Evolutionary conservation across 768 basidiomycete species (phyloP).

Genomic region (Auricularia heimuer): DNA sequence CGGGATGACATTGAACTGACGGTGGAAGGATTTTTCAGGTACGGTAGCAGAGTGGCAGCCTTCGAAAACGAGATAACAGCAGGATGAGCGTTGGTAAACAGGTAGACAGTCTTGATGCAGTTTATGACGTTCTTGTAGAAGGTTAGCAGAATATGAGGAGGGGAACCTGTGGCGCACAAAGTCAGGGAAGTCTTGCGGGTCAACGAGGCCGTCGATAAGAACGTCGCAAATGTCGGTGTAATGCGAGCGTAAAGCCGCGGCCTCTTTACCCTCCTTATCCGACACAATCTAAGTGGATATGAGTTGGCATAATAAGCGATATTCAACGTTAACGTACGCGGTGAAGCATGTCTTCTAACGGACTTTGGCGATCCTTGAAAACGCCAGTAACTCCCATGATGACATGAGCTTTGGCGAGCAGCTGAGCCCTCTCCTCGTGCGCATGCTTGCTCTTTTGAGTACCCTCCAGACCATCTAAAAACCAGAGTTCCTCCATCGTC

Average conservation of each 20-base stretch:
- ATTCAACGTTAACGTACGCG: slow-evolving; percentile 27
- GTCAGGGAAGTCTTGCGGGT: slow-evolving; percentile 69
- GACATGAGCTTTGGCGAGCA: slow-evolving; percentile 60
- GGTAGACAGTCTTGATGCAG: slow-evolving; percentile 75
- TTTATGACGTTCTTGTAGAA: slow-evolving; percentile 60
- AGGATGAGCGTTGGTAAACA: slow-evolving; percentile 77
- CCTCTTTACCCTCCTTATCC: slow-evolving; percentile 52
- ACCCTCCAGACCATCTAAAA: slow-evolving; percentile 29
- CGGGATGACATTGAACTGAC: slow-evolving; percentile 27
- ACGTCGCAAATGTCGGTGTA: slow-evolving; percentile 77
- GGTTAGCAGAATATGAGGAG: background rate
- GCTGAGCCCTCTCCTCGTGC: slow-evolving; percentile 40
- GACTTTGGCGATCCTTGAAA: slow-evolving; percentile 75
- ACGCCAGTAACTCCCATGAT: slow-evolving; percentile 79
- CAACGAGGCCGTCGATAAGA: slow-evolving; percentile 81
- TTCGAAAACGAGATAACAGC: slow-evolving; percentile 73
- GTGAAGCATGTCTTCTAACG: slow-evolving; percentile 75
- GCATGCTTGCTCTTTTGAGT: slow-evolving; percentile 11
- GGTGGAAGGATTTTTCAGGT: slow-evolving; percentile 72
- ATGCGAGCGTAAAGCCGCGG: slow-evolving; percentile 46
- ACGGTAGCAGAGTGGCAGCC: slow-evolving; percentile 80
- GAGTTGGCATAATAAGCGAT: background rate
- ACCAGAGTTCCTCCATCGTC: slow-evolving; percentile 88
- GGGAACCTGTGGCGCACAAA: slow-evolving; percentile 41
- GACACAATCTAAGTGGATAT: slow-evolving; percentile 41